Evolutionary conservation across 805 yeast genomes (phyloP).

Genomic region (Wickerhamiella parazyma): DNA sequence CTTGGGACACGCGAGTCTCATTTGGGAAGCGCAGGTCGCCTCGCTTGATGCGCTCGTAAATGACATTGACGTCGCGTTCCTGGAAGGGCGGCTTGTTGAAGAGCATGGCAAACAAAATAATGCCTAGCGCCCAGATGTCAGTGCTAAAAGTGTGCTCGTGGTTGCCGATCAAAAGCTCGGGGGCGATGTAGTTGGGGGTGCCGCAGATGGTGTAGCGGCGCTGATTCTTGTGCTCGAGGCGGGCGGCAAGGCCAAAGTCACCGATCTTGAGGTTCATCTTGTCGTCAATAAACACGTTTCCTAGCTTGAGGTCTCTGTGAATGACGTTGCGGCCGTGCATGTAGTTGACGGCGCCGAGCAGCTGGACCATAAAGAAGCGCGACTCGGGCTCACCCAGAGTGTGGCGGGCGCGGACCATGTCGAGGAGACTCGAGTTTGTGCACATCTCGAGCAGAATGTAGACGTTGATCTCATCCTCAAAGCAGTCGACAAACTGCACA

Average conservation of each 20-base stretch:
- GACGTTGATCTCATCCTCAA: conserved; percentile 90
- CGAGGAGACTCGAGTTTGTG: conserved; percentile 90
- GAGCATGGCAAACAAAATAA: conserved; percentile 85
- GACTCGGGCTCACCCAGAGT: conserved; percentile 85
- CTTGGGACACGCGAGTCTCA: conserved; percentile 41
- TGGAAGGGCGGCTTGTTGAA: conserved; percentile 97
- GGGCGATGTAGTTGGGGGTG: conserved; percentile 97
- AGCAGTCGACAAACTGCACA: conserved; percentile 89
- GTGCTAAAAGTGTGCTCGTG: conserved; percentile 86
- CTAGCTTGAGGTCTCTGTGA: conserved; percentile 91
- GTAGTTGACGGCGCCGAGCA: conserved; percentile 86
- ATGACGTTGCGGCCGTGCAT: conserved; percentile 85
- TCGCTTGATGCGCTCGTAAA: conserved; percentile 80
- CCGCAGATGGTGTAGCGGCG: conserved; percentile 93
- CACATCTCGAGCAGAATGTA: conserved; percentile 89
- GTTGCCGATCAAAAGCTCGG: conserved; percentile 66
- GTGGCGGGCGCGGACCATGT: conserved; percentile 71
- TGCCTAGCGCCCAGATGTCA: conserved; percentile 96
- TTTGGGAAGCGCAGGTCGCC: conserved; percentile 71
- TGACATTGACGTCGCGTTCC: conserved; percentile 82
- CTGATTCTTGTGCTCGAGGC: conserved; percentile 55
- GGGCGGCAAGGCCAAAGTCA: conserved; percentile 96
- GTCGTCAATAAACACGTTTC: conserved; percentile 88
- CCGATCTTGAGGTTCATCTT: conserved; percentile 92
- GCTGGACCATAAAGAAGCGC: conserved; percentile 76